Evolutionary conservation across 805 yeast species (phyloP).

Genomic region (Schizosaccharomyces osmophilus): DNA sequence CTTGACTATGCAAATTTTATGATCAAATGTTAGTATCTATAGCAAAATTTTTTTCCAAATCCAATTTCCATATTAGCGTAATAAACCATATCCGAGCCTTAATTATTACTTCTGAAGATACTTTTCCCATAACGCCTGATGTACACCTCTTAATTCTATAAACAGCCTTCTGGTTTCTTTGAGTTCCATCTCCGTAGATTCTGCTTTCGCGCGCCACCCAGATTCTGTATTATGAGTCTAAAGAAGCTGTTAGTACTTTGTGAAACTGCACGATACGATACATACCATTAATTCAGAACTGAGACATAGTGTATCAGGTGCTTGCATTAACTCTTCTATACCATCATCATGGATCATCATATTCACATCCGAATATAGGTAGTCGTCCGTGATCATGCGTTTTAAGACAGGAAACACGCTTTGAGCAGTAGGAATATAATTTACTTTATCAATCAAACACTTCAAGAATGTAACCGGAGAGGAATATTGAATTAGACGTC

Average conservation of each 20-base stretch:
- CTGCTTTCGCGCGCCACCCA: not conserved
- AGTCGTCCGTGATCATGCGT: not conserved
- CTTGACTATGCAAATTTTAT: too few species aligned
- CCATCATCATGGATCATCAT: not conserved
- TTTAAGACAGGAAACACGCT: not conserved
- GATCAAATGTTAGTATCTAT: not conserved
- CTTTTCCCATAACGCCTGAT: not conserved
- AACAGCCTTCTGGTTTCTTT: not conserved
- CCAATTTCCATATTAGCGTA: not conserved
- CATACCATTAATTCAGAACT: not conserved
- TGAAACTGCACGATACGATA: not conserved
- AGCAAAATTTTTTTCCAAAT: not conserved
- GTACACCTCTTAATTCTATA: not conserved
- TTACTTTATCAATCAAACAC: not conserved
- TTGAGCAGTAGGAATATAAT: not conserved
- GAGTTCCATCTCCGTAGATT: not conserved
- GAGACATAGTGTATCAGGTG: not conserved
- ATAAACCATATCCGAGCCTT: not conserved
- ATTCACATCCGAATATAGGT: not conserved
- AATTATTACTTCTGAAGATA: not conserved
- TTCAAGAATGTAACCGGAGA: not conserved
- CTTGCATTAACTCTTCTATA: not conserved
- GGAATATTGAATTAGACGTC: conserved; percentile 8
- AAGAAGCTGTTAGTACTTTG: not conserved
- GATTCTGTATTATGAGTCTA: not conserved